Evolutionary conservation across 352 stramenopile species (phyloP).

Genomic region (Globisporangium spiculum): DNA sequence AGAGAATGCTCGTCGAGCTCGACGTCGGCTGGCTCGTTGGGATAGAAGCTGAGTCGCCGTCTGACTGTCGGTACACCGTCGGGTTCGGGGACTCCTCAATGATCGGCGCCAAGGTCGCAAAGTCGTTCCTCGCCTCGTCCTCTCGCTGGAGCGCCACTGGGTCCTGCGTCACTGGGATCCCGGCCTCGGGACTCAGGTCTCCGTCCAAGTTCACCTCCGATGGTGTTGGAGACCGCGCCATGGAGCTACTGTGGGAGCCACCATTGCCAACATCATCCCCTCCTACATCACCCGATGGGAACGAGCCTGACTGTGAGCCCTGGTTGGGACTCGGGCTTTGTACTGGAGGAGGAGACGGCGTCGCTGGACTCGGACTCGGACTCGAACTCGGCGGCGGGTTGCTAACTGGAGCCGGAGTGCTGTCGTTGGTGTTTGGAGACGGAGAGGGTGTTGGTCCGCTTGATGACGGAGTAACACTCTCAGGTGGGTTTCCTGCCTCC

Average conservation of each 20-base stretch:
- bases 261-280: background rate
- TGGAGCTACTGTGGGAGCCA: background rate
- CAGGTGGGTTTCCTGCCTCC: background rate
- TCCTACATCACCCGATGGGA: background rate
- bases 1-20: conserved; percentile 2
- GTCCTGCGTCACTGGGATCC: background rate
- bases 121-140: conserved; percentile 15
- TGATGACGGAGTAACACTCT: background rate
- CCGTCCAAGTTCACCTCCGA: background rate
- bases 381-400: background rate
- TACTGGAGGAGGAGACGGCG: background rate
- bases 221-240: background rate
- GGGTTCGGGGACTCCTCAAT: conserved; percentile 8
- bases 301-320: conserved; percentile 14
- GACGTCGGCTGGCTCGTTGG: conserved; percentile 10
- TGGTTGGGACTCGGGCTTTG: conserved; percentile 6
- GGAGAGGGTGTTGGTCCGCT: background rate
- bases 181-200: background rate
- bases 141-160: conserved; percentile 2
- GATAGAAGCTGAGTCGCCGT: background rate
- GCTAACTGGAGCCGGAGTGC: background rate
- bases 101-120: conserved; percentile 19
- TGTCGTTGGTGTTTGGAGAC: background rate
- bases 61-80: background rate
- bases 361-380: background rate